Base-by-base conservation (phyloP, 192 early-diverging fungal species). In the Backusella tuberculispora region DNA sequence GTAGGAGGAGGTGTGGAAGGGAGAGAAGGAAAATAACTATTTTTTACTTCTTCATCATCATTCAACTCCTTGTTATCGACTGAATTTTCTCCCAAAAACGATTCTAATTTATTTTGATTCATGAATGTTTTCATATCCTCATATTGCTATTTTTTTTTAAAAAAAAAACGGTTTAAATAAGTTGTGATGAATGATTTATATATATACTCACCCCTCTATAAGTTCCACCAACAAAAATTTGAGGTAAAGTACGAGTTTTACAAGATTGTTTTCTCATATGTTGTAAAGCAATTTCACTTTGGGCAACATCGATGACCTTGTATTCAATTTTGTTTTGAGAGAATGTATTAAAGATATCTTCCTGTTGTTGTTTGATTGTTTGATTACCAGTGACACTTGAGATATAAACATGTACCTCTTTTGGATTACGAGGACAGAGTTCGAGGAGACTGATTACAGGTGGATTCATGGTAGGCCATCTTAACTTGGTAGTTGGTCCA, bases 291-390 rank as follows among this genome's bases (percentile, higher is more conserved):
- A 46, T 37, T 29, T 80, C 78, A 46, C 74, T 71, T 17, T 69
- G 60, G 6, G 78, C 78, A 21, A 80, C 78, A 56, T 80, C 78
- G 34, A 80, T 68, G 21, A 72, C 63, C 26, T 75, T 66, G 50
- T 75, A 80, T 38, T 66, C 9, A 19, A 80, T 60, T n/a, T 75
- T 19, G 24, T 67, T 15, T 13, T 65, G 19, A 29, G 29, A n/a
- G 12, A 80, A 17, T 12, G 67, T 42, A 17, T 60, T 50, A 6
- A 71, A 37, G 24, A 80, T 48, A 34, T 56, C 48, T 47, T 80
- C 78, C 43, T 80, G 78, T 5, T 80, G 72, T 34, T 65, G 69
- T 34, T 80, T 80, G 42, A 75, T 66, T 37, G 69, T 74, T 2
- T 44, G 19, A 12, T 75, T 80, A 15, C 45, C 69, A 12, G 74